These are phyloP conservation scores for Tricholoma matsutake DNA, from an alignment of 768 basidiomycete species.

Conservation along the genomic window DNA sequence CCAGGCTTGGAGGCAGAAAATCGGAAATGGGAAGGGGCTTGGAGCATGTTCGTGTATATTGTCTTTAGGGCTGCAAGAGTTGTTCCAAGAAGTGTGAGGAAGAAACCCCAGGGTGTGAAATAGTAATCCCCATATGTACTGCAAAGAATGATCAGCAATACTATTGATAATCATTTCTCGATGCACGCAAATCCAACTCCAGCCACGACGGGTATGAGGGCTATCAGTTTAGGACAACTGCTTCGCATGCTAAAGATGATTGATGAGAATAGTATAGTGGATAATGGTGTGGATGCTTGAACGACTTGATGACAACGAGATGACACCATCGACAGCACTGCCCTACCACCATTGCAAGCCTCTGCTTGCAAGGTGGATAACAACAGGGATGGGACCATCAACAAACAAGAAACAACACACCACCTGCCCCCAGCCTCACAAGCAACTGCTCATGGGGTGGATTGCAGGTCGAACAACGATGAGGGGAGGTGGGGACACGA, in stretches of 20 bases:
- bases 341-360: too few relatives aligned
- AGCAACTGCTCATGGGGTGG: too few relatives aligned
- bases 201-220: constrained; percentile 79
- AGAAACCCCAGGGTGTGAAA: constrained; percentile 79
- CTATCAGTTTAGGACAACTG: constrained; percentile 59
- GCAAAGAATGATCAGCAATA: constrained; percentile 4
- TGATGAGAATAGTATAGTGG: constrained; percentile 78
- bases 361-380: too few relatives aligned
- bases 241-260: constrained; percentile 62
- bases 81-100: constrained; percentile 88
- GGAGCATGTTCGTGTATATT: constrained; percentile 82
- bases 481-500: too few relatives aligned
- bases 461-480: too few relatives aligned
- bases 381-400: too few relatives aligned
- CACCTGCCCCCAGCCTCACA: too few relatives aligned
- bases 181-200: constrained; percentile 91
- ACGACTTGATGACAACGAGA: constrained; percentile 98
- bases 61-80: constrained; percentile 93
- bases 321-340: too few relatives aligned
- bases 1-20: constrained; percentile 6
- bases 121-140: constrained; percentile 97
- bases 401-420: too few relatives aligned
- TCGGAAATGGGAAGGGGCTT: constrained; percentile 33
- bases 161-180: neutral
- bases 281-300: constrained; percentile 88